A percentile compares a stretch with the other conserved stretches of the same genome.
phyloP scores from a whole-genome alignment of 148 eudicot genomes.

The Cornus florida region DNA sequence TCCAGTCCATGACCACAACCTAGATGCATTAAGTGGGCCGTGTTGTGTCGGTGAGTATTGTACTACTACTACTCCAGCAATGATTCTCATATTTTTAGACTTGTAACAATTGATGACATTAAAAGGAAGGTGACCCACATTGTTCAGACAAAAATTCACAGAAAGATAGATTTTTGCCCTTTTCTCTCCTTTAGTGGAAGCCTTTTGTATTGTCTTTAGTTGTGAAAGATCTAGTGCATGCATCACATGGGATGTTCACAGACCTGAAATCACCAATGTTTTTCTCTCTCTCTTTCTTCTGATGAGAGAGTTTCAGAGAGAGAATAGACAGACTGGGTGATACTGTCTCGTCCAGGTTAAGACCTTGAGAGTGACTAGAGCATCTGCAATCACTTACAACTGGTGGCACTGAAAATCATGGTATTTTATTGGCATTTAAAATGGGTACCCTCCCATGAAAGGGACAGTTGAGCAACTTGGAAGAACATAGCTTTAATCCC shows the following conservation, averaged over 20 bases:
- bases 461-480: background rate
- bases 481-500: background rate
- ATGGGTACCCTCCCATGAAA: background rate
- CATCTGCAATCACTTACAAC: background rate
- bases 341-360: background rate
- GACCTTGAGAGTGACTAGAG: background rate
- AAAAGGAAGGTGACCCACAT: background rate
- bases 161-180: background rate
- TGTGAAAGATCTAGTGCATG: background rate
- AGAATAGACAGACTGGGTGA: background rate
- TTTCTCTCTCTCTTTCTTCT: background rate
- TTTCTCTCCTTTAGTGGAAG: background rate
- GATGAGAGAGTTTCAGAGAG: background rate
- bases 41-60: too few species aligned
- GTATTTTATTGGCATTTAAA: background rate
- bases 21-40: too few species aligned
- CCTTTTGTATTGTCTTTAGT: background rate
- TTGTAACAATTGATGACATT: background rate
- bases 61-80: too few species aligned
- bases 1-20: too few species aligned
- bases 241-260: background rate
- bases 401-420: conserved; percentile 1
- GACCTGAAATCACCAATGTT: background rate
- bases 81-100: too few species aligned
- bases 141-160: background rate